Base-by-base conservation (phyloP, 2,329 filamentous ascomycete species). In the Curvularia eragrostidis region DNA sequence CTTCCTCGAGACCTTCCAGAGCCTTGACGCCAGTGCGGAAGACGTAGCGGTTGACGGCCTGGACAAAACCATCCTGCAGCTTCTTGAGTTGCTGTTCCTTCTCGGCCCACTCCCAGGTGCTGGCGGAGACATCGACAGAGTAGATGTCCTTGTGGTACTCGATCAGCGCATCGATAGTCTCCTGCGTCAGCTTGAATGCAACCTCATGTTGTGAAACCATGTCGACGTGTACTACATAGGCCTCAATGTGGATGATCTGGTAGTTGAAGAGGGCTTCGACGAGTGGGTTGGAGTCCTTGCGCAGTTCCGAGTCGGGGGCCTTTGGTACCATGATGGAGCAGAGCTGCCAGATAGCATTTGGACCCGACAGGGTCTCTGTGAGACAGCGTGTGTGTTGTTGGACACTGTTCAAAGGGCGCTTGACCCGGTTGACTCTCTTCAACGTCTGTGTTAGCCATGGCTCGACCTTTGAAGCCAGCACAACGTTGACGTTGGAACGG, bases 191-290 rank as follows among this genome's bases (percentile, higher is more conserved):
- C 85, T 99, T 99, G 86, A 93, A 98, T 67, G 93, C 95, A 73
- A 99, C 93, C 82, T 98, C 95, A 77, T 96, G 95, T 79, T 93
- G 90, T 72, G 96, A 87, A 59, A 99, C 94, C 93, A 98, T 97
- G 82, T 99, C 95, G 79, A 99, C 93, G 79, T 98, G 94, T 61
- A 99, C 95, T 69, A 98, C 94, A 78, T 99, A 99, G 51, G 95
- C 95, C 81, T 98, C 93, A 69, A 98, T 83, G 77, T 97, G 92
- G 73, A 97, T 83, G 74, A 97, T 86, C 82, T 96, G 90, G 79
- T 94, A 95, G 85, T 96, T 96, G 85, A 91, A 92, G 63, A 97
- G 82, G 63, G 91, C 91, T 80, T 97, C 93, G 66, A 94, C 84
- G 65, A 96, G 83, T 44, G 91, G 90, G 75, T 96, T 91, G 50